phyloP scores from a whole-genome alignment of 352 stramenopile species.

The Phytophthora pseudosyringae region DNA sequence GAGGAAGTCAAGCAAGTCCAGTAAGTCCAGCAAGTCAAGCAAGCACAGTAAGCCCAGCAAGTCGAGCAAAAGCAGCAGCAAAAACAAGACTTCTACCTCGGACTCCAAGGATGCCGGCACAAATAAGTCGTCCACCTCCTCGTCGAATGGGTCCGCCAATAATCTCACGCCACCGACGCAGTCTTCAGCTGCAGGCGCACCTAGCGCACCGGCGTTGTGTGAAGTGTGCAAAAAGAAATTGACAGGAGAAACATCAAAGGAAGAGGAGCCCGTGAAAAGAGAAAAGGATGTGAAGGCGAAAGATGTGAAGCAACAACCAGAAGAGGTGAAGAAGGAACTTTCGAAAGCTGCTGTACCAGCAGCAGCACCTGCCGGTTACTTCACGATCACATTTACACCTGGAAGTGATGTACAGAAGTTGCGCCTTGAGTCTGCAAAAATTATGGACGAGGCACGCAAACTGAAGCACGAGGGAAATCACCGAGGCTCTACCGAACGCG shows the following conservation, averaged over 20 bases:
- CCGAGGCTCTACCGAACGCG: constrained; percentile 50
- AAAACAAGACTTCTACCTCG: constrained; percentile 24
- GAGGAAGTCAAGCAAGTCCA: constrained; percentile 36
- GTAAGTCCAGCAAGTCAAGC: constrained; percentile 39
- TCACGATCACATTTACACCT: constrained; percentile 52
- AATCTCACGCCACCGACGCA: constrained; percentile 30
- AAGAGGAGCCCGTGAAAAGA: constrained; percentile 35
- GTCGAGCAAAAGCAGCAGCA: constrained; percentile 35
- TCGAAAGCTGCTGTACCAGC: constrained; percentile 5
- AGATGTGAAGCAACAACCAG: constrained; percentile 32
- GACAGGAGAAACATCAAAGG: constrained; percentile 42
- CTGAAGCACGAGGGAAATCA: constrained; percentile 88
- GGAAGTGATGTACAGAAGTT: constrained; percentile 62
- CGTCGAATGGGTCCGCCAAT: constrained; percentile 29
- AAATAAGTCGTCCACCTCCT: constrained; percentile 21
- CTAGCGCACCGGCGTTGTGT: constrained; percentile 49
- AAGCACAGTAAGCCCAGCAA: constrained; percentile 35
- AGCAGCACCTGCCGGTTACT: constrained; percentile 35
- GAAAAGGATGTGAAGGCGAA: constrained; percentile 47
- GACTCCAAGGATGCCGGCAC: constrained; percentile 22
- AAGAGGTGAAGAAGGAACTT: constrained; percentile 42
- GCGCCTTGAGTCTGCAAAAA: constrained; percentile 48
- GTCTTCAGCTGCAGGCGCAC: constrained; percentile 25
- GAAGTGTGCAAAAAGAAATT: constrained; percentile 72
- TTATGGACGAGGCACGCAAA: constrained; percentile 72